These are phyloP conservation scores for Vitis vinifera DNA, from an alignment of 164 flowering plant species.

Conservation along the genomic window DNA sequence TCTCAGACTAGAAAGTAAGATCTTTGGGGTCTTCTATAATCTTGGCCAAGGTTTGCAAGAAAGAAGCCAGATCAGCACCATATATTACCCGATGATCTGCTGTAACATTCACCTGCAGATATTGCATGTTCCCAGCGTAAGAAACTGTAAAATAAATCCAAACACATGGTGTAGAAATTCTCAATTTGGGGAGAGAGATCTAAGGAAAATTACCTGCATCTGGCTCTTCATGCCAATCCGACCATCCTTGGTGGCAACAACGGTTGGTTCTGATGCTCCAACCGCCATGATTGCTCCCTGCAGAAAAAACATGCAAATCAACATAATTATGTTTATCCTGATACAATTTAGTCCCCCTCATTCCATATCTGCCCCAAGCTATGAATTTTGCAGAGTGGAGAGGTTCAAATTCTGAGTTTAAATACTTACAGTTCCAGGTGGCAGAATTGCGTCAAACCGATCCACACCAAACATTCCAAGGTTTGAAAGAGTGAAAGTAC, in stretches of 20 bases:
- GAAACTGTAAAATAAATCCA: background rate
- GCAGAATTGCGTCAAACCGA: conserved; percentile 97
- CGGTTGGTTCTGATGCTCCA: conserved; percentile 83
- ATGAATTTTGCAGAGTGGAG: background rate
- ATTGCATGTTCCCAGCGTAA: conserved; percentile 4
- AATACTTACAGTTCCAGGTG: conserved; percentile 90
- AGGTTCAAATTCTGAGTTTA: background rate
- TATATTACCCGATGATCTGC: conserved; percentile 97
- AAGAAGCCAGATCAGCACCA: conserved; percentile 91
- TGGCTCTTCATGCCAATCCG: conserved; percentile 83
- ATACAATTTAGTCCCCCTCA: background rate
- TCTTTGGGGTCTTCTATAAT: conserved; percentile 91
- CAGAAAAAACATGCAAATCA: conserved; percentile 11
- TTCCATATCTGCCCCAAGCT: no score
- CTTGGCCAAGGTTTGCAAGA: conserved; percentile 86
- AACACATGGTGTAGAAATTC: background rate
- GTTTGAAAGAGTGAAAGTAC: conserved; percentile 95
- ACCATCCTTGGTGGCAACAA: conserved; percentile 87
- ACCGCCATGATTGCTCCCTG: conserved; percentile 99
- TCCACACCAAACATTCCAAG: conserved; percentile 99
- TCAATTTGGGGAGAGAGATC: background rate
- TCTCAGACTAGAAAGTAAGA: conserved; percentile 60
- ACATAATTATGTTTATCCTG: background rate
- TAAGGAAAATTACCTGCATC: conserved; percentile 70
- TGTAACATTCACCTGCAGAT: conserved; percentile 82